Conservation (phyloP, 345 rosid species). For the Combretum micranthum region DNA sequence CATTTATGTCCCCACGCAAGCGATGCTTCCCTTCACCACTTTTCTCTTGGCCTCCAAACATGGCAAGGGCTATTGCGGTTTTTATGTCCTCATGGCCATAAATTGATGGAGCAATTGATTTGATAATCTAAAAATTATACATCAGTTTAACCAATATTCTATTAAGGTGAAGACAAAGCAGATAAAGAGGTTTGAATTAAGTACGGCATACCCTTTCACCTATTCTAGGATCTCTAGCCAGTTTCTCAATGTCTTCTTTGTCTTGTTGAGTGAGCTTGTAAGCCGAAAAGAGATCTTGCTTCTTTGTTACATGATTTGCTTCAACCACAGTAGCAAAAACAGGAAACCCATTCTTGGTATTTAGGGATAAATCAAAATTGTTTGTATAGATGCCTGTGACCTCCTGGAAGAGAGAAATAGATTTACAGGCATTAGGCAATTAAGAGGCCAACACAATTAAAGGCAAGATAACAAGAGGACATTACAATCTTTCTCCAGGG, state of each 20-base stretch:
- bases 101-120: conserved; percentile 95
- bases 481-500: conserved; percentile 91
- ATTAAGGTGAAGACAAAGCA: conserved; percentile 1
- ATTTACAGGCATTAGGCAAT: conserved; percentile 1
- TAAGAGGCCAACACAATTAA: conserved; percentile 3
- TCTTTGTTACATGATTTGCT: conserved; percentile 86
- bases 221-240: conserved; percentile 83
- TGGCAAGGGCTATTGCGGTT: conserved; percentile 89
- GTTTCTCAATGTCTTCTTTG: conserved; percentile 79
- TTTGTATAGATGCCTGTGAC: conserved; percentile 91
- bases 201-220: conserved; percentile 70
- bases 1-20: conserved; percentile 89
- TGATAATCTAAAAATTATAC: conserved; percentile 53
- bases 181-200: not conserved
- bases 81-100: conserved; percentile 98
- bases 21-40: conserved; percentile 89
- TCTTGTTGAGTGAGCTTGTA: conserved; percentile 97
- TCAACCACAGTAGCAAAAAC: conserved; percentile 96
- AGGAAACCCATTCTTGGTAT: conserved; percentile 96
- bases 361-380: conserved; percentile 86
- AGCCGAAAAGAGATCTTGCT: conserved; percentile 94
- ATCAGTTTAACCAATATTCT: conserved; percentile 4
- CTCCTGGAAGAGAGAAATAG: conserved; percentile 48
- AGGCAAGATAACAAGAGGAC: conserved; percentile 12
- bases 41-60: conserved; percentile 99